Conservation (phyloP, 1,284 basidiomycete genomes). For the Trichosporon sp. region DNA sequence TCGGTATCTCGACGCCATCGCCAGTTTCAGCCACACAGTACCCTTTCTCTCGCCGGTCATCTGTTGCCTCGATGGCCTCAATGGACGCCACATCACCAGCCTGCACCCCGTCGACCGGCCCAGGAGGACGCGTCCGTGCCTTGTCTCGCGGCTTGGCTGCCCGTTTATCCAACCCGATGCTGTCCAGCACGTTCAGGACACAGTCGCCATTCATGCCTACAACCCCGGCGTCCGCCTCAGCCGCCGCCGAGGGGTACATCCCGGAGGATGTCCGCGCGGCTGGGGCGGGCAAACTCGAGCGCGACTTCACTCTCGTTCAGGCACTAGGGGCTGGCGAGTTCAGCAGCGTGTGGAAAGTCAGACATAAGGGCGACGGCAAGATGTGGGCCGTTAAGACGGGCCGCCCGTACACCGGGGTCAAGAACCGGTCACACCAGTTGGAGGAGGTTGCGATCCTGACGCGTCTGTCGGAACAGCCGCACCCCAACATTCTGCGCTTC, state of each 20-base stretch:
- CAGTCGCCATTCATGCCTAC: constrained; percentile 21
- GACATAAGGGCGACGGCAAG: constrained; percentile 64
- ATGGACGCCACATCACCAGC: constrained; percentile 22
- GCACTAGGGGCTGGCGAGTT: constrained; percentile 90
- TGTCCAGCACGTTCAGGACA: constrained; percentile 43
- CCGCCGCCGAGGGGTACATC: constrained; percentile 25
- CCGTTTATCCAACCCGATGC: constrained; percentile 54
- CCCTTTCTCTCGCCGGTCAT: constrained; percentile 42
- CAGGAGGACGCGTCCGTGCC: constrained; percentile 21
- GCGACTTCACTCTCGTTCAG: constrained; percentile 71
- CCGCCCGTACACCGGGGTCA: constrained; percentile 82
- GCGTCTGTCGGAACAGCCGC: constrained; percentile 64
- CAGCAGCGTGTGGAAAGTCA: constrained; percentile 88
- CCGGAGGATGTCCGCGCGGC: constrained; percentile 21
- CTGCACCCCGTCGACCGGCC: constrained; percentile 16
- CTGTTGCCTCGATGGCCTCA: constrained; percentile 26
- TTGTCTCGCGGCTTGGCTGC: constrained; percentile 41
- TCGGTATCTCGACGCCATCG: constrained; percentile 45
- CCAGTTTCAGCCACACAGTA: constrained; percentile 38
- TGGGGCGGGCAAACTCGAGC: constrained; percentile 45
- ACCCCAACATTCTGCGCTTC: constrained; percentile 81
- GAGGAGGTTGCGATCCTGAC: constrained; percentile 92
- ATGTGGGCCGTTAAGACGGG: constrained; percentile 92
- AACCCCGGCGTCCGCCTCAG: constrained; percentile 21
- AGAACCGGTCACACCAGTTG: constrained; percentile 74